A percentile compares a stretch with the other conserved stretches of the same genome.
Conservation (phyloP, 805 yeast genomes). For the Zygosaccharomyces pseudorouxii region DNA sequence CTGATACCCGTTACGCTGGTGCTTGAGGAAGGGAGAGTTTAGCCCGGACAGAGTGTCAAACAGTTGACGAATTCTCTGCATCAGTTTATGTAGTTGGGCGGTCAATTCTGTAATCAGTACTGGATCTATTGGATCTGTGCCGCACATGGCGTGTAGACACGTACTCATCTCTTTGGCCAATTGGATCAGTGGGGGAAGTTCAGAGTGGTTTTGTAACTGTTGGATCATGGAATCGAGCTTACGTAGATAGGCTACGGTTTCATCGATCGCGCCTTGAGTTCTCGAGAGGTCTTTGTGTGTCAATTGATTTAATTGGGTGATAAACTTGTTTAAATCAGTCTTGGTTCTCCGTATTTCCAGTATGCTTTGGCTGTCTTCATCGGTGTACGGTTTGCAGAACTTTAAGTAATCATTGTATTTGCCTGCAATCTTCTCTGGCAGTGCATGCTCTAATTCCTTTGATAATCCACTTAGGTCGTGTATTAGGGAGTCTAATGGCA, state of each 20-base stretch:
- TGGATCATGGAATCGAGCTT: slow-evolving; percentile 23
- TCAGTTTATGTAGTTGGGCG: slow-evolving; percentile 12
- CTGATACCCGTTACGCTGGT: slow-evolving; percentile 30
- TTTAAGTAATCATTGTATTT: slow-evolving; percentile 26
- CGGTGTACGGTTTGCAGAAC: slow-evolving; percentile 25
- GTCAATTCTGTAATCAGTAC: slow-evolving; percentile 17
- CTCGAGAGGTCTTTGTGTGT: slow-evolving; percentile 20
- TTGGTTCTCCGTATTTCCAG: slow-evolving; percentile 24
- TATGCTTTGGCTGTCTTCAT: slow-evolving; percentile 20
- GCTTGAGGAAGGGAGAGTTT: slow-evolving; percentile 28
- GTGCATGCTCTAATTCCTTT: slow-evolving; percentile 22
- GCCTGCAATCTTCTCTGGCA: slow-evolving; percentile 25
- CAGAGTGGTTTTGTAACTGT: slow-evolving; percentile 18
- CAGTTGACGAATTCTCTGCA: slow-evolving; percentile 11
- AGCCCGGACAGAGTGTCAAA: slow-evolving; percentile 15
- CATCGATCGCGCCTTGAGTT: slow-evolving; percentile 24
- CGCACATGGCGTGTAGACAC: slow-evolving; percentile 28
- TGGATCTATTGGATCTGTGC: slow-evolving; percentile 22
- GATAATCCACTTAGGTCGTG: slow-evolving; percentile 26
- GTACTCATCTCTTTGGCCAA: slow-evolving; percentile 24
- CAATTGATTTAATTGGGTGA: slow-evolving; percentile 19
- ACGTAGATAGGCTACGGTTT: slow-evolving; percentile 27
- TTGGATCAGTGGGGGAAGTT: slow-evolving; percentile 16
- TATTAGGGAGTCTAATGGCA: slow-evolving; percentile 29
- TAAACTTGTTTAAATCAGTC: slow-evolving; percentile 24